Base-by-base conservation (phyloP, 1,139 yeast genomes). In the Hyphopichia wangnamkhiaoensis region DNA sequence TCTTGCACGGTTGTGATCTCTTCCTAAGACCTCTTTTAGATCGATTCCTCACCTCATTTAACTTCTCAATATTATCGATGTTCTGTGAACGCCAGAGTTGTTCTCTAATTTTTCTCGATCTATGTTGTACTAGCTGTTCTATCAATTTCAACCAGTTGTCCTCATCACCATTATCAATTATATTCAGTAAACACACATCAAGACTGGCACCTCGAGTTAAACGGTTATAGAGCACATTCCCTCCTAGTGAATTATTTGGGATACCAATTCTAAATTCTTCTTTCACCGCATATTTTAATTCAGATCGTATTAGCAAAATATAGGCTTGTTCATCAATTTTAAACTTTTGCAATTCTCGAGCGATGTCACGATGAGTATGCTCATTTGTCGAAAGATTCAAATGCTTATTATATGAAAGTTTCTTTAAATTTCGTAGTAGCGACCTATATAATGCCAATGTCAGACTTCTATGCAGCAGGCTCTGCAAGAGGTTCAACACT, bases 401-500 rank as follows among this genome's bases (percentile, higher is more conserved):
- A 28, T 15, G 10, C 15, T 13, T 14, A 16, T 10, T 5, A 4
- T 10, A 7, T 10, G 31, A 20, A 7, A 28, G 24, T 24, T 34
- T 43, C n/a, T 23, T 34, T 9, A 45, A 16, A 13, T 43, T 40
- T 35, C 65, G 54, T 20, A 63, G 38, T 14, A 63, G 43, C 7
- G 42, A 38, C 40, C 54, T 44, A 39, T 59, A 63, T 35, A 61
- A 40, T 5, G 57, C 42, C 21, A 45, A 31, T 3, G 27, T 23
- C 38, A 31, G 38, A 3, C 17, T 10, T 23, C 14, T 30, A 24
- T 35, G 38, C 7, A 7, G 13, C 19, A 25, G 16, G 18, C 30
- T 30, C 16, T 15, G 17, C 8, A 35, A n/a, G 24, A 35, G 34
- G 15, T 30, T 17, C 30, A 13, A 10, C n/a, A 31, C 9, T 7